Evolutionary conservation across 2,329 filamentous ascomycete species (phyloP).

Genomic region (Colletotrichum godetiae): DNA sequence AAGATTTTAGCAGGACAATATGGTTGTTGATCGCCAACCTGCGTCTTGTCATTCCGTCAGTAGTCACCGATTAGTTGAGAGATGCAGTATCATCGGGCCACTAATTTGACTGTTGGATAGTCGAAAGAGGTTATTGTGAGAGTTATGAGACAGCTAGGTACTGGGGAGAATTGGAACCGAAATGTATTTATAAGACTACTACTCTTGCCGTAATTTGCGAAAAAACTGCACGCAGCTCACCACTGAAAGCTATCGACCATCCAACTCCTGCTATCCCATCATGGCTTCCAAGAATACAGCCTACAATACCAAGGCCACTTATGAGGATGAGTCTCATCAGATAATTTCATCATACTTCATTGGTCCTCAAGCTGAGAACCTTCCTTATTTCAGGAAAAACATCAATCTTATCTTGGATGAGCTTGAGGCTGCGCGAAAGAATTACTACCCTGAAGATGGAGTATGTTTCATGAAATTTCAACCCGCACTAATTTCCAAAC

Average conservation of each 20-base stretch:
- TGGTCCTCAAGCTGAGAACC: neutral
- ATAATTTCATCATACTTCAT: neutral
- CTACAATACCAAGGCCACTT: neutral
- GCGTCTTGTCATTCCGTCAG: neutral
- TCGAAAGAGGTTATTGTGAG: neutral
- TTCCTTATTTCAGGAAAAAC: neutral
- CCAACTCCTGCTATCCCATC: rapidly evolving
- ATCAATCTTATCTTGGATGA: neutral
- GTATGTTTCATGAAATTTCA: neutral
- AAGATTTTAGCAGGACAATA: neutral
- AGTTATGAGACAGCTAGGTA: rapidly evolving
- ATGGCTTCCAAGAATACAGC: neutral
- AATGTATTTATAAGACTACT: neutral
- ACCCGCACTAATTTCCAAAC: neutral
- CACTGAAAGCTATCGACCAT: neutral
- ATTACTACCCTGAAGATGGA: neutral
- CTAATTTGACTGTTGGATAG: neutral
- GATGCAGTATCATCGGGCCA: neutral
- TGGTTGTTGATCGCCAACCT: neutral
- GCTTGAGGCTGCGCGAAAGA: neutral
- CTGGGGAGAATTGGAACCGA: neutral
- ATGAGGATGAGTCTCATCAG: neutral
- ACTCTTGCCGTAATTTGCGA: rapidly evolving
- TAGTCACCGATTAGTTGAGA: neutral
- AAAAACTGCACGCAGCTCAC: neutral